Evolutionary conservation across 768 basidiomycete species (phyloP).

Genomic region (Symmetrospora coprosmae): DNA sequence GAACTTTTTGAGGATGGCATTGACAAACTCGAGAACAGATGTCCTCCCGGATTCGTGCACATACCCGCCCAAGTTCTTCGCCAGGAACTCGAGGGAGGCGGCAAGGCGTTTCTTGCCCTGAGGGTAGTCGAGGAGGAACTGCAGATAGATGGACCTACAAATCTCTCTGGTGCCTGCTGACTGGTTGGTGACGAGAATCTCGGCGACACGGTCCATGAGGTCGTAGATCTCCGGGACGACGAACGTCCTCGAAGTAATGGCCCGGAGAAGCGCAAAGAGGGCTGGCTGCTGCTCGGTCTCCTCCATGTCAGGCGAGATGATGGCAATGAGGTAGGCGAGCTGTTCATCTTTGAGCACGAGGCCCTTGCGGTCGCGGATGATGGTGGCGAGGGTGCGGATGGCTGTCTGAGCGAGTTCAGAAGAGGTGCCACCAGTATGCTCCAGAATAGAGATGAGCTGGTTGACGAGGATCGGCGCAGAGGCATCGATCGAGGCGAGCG

Average conservation of each 20-base stretch:
- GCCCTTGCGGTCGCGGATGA: conserved; percentile 75
- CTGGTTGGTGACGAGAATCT: conserved; percentile 85
- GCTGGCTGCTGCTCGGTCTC: conserved; percentile 70
- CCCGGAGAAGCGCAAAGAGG: conserved; percentile 74
- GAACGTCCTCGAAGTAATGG: conserved; percentile 78
- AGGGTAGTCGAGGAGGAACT: conserved; percentile 92
- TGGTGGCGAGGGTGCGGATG: conserved; percentile 66
- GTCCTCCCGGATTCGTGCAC: conserved; percentile 74
- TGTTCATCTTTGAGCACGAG: conserved; percentile 79
- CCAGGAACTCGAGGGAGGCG: conserved; percentile 77
- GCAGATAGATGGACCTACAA: conserved; percentile 71
- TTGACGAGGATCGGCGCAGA: conserved; percentile 68
- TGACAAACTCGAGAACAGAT: conserved; percentile 88
- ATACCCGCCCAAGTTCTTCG: conserved; percentile 71
- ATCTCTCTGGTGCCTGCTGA: conserved; percentile 79
- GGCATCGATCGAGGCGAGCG: conserved; percentile 56
- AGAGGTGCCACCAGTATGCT: conserved; percentile 68
- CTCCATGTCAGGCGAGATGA: conserved; percentile 77
- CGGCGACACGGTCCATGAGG: conserved; percentile 79
- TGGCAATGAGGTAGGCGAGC: conserved; percentile 58
- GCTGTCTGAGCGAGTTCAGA: conserved; percentile 79
- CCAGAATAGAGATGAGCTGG: conserved; percentile 70
- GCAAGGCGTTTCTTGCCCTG: conserved; percentile 83
- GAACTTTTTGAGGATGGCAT: conserved; percentile 71
- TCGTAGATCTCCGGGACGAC: conserved; percentile 95